Base-by-base conservation (phyloP, 2,329 filamentous ascomycete species). In the Cordyceps sp. region DNA sequence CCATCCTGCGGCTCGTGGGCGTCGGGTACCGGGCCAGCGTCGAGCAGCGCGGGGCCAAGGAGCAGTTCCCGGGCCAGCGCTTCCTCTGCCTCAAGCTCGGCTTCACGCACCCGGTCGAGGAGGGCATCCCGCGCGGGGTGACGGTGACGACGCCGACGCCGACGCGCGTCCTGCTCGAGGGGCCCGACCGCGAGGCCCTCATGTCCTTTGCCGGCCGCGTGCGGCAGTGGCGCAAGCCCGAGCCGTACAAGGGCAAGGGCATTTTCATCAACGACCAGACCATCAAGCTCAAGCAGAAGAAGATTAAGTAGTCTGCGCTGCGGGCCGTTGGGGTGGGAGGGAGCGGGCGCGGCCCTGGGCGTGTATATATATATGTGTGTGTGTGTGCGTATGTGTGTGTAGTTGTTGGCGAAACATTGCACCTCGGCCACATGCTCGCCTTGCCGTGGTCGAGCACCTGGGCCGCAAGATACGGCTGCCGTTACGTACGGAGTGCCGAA, bases 201-300 rank as follows among this genome's bases (percentile, higher is more conserved):
- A 90, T 85, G 68, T 76, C 80, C 36, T 94, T 96, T 55, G 90
- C 90, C 14, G 90, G 90, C 1, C 65, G 77, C 45, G 92, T 98
- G 43, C 69, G 84, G 45, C 70, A 65, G 57, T 96, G 88, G 88
- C 77, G 90, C 51, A 71, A 70, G 41, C 90, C 90, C 20, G 90
- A 98, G 61, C 90, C 90, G 42, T 98, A 98, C 60, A 98, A 98
- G 73, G 90, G 90, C 43, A 96, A 98, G 73, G 90, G 90, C 46
- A 93, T 98, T 45, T 98, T 96, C 54, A 78, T 98, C 46, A 92
- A 96, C 50, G 84, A 86, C 40, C 85, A 98, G 68, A 94, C 85
- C 20, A 94, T 98, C 61, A 93, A 80, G 69, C 57, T 98, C 58
- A 98, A 98, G 77, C 79, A 83, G 49, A 98, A 94, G 78, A 90